phyloP scores from a whole-genome alignment of 2,329 filamentous ascomycete species.

The Aspergillus persii region DNA sequence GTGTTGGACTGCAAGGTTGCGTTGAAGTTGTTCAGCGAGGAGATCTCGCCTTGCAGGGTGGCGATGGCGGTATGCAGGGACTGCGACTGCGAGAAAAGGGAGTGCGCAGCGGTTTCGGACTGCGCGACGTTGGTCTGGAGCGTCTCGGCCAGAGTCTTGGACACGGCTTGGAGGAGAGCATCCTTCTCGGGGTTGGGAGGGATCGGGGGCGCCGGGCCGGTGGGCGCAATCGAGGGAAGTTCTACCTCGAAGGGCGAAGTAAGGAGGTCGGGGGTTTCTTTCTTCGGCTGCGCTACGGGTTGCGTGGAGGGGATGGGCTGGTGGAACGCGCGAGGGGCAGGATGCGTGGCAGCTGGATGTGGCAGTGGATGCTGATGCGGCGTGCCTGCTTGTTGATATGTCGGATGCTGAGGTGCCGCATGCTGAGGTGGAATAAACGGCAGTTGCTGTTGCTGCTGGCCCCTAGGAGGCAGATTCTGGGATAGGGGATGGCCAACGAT shows the following conservation, averaged over 20 bases:
- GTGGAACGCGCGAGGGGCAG: conserved; percentile 21
- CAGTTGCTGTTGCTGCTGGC: conserved; percentile 19
- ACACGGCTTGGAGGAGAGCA: conserved; percentile 74
- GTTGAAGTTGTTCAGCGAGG: conserved; percentile 68
- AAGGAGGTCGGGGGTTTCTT: conserved; percentile 55
- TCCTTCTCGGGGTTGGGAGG: conserved; percentile 97
- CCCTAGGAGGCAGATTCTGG: conserved; percentile 7
- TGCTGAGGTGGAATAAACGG: conserved; percentile 19
- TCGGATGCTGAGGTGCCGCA: conserved; percentile 22
- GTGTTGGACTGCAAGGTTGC: conserved; percentile 73
- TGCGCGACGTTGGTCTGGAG: conserved; percentile 68
- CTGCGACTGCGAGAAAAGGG: conserved; percentile 73
- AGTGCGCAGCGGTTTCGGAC: conserved; percentile 70
- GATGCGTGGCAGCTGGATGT: conserved; percentile 12
- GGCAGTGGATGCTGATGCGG: conserved; percentile 31
- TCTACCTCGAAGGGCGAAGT: conserved; percentile 62
- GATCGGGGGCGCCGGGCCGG: conserved; percentile 71
- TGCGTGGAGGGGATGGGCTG: conserved; percentile 20
- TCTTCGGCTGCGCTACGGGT: conserved; percentile 26
- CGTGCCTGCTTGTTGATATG: conserved; percentile 22
- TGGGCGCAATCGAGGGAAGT: conserved; percentile 46
- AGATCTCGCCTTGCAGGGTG: conserved; percentile 70
- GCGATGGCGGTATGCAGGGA: conserved; percentile 71
- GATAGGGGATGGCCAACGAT: conserved; percentile 10
- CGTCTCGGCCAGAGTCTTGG: conserved; percentile 64